Conservation (phyloP, 2,329 filamentous ascomycete genomes). For the Talaromyces rugulosus region DNA sequence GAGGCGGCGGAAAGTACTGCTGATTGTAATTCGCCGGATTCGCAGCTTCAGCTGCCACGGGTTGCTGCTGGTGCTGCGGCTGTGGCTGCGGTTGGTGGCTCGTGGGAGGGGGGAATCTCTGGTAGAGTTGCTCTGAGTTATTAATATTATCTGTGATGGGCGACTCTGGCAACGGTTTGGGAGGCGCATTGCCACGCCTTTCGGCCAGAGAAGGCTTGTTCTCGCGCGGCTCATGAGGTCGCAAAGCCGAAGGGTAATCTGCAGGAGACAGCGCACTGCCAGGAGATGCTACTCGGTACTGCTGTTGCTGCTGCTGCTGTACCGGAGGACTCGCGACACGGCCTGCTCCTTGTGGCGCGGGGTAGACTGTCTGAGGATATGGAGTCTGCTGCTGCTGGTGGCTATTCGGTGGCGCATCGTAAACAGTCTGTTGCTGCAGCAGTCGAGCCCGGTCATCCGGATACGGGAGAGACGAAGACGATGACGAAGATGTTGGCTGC, state of each 20-base stretch:
- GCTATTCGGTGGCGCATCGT: not conserved
- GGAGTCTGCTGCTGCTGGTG: slow-evolving; percentile 19
- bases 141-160: slow-evolving; percentile 65
- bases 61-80: slow-evolving; percentile 17
- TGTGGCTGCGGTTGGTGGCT: slow-evolving; percentile 16
- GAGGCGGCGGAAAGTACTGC: slow-evolving; percentile 59
- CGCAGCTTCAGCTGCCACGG: slow-evolving; percentile 19
- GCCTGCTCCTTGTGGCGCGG: slow-evolving; percentile 14
- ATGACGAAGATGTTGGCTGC: slow-evolving; percentile 48
- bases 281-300: slow-evolving; percentile 15
- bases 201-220: slow-evolving; percentile 64
- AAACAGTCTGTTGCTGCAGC: slow-evolving; percentile 30
- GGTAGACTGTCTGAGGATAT: slow-evolving; percentile 27
- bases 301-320: not conserved
- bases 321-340: slow-evolving; percentile 14
- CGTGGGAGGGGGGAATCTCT: slow-evolving; percentile 47
- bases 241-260: slow-evolving; percentile 38
- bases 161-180: slow-evolving; percentile 78
- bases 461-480: slow-evolving; percentile 64
- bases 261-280: slow-evolving; percentile 20
- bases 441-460: slow-evolving; percentile 58
- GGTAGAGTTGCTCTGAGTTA: slow-evolving; percentile 77
- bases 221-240: slow-evolving; percentile 47
- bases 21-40: slow-evolving; percentile 54
- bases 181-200: slow-evolving; percentile 67